Evolutionary conservation across 441 rosid species (phyloP).

Genomic region (Rhodomyrtus psidioides): DNA sequence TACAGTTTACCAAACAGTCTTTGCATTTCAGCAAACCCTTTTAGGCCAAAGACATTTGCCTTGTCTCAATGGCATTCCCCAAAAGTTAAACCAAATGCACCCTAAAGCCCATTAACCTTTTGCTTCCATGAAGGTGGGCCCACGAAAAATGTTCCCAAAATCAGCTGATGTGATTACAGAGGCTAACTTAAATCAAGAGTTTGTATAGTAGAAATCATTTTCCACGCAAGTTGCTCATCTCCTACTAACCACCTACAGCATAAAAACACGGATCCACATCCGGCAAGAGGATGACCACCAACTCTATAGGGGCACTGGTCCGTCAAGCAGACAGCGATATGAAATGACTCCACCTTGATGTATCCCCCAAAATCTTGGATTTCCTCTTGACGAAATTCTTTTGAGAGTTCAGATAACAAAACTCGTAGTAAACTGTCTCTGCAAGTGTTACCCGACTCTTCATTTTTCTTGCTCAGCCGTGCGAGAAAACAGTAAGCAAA

Average conservation of each 20-base stretch:
- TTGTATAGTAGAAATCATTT: constrained; percentile 42
- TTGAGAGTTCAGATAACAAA: constrained; percentile 25
- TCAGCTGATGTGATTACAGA: not conserved
- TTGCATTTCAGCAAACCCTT: too few species aligned
- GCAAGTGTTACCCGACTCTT: constrained; percentile 2
- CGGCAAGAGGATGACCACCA: not conserved
- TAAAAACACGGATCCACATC: constrained; percentile 23
- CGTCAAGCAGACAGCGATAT: constrained; percentile 29
- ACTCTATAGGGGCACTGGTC: constrained; percentile 52
- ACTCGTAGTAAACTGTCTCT: constrained; percentile 20
- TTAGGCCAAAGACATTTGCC: too few species aligned
- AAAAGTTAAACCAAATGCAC: too few species aligned
- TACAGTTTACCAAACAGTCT: too few species aligned
- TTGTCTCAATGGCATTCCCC: too few species aligned
- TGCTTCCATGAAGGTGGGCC: not conserved
- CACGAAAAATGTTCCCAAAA: not conserved
- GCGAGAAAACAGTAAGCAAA: constrained; percentile 65
- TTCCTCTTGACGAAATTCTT: constrained; percentile 18
- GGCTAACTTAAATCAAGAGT: not conserved
- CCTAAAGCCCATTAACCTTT: too few species aligned
- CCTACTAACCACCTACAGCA: constrained; percentile 69
- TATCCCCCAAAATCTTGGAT: constrained; percentile 35
- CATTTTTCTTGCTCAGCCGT: not conserved
- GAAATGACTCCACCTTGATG: constrained; percentile 53
- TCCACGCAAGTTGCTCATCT: constrained; percentile 71